Base-by-base conservation (phyloP, 768 basidiomycete species). In the Guyanaporus albipodus region DNA sequence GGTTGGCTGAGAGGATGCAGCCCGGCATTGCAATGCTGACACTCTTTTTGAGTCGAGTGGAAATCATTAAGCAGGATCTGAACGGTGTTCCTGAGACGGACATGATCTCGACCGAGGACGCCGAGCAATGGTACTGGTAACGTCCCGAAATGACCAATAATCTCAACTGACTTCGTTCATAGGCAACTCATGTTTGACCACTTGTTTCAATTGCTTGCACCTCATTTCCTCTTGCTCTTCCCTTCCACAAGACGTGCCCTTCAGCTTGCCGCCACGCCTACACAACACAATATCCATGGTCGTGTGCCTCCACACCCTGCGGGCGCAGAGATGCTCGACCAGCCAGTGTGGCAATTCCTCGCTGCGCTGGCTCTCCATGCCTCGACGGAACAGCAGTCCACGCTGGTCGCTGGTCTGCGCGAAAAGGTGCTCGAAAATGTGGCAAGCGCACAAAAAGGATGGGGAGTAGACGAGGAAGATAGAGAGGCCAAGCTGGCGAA, bases 351-450 rank as follows among this genome's bases (percentile, higher is more conserved):
- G 92, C 86, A 89, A 62, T 90, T 93, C 75, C 77, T 96, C 28
- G 90, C 92, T 7, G 83, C 91, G 2, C 70, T 98, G 40, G 94
- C 93, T 3, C 75, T 94, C 32, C 85, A 87, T 54, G 88, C 91
- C 11, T 79, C 80, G 38, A 74, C 81, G 34, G 86, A 91, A 55
- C 91, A 99, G 65, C 95, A 98, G 63, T 87, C 90, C 53, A 71
- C 81, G 36, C 76, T 99, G 38, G 94, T 99, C 27, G 79, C 82
- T 17, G 74, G 83, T 23, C 72, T 97, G 36, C 83, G 93, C 48
- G 95, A 97, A 63, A 94, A 96, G 71, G 87, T 98, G 32, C 75
- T 98, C 37, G 91, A 94, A 61, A 92, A 88, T 56, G 89, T 97
- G 26, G 68, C 84, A 55, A 82, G 79, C 42, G 87, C 83, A 24